Base-by-base conservation (phyloP, 2,329 filamentous ascomycete species). In the Fusarium poae region DNA sequence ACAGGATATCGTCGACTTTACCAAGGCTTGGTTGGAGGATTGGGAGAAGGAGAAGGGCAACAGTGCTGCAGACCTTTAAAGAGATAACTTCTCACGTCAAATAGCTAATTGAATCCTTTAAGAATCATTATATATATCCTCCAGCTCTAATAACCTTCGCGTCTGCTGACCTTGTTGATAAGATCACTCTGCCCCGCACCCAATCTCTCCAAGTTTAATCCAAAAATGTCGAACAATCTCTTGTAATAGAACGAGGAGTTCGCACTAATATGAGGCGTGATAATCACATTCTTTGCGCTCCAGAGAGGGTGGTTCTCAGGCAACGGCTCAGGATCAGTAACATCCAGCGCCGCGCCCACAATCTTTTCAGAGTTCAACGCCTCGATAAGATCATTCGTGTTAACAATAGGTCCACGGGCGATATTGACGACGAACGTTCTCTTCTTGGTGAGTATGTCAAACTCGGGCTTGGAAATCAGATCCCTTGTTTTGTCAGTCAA, bases 271-370 rank as follows among this genome's bases (percentile, higher is more conserved):
- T 86, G 84, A 18, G 84, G 84, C 23, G 83, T 85, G 45, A 95
- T 85, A 52, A 91, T 85, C 18, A 91, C 82, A 76, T 94, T 93
- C 62, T 87, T 86, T 16, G 89, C 82, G 27, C 82, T 84, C 92
- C 92, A 95, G 51, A 95, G 79, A 66, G 87, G 85, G 74, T 92
- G 88, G 6, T 90, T 86, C 4, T 83, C 78, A 0, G 91, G 91
- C 66, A 95, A 76, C 1, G 92, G 92, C 77, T 95, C 92, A 0
- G 92, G 92, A 63, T 94, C 91, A 3, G 92, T 91, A 1, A 95
- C 92, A 75, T 94, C 92, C 40, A 95, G 79, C 2, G 91, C 91
- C 0, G 92, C 92, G 30, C 92, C 92, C 5, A 82, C 74, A 48
- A 84, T 80, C 18, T 75, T 48, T 7, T 76, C 82, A 5, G 66